A percentile compares a stretch with the other conserved stretches of the same genome.
phyloP scores from a whole-genome alignment of 2,329 filamentous ascomycete species.

The Verticillium isaacii region DNA sequence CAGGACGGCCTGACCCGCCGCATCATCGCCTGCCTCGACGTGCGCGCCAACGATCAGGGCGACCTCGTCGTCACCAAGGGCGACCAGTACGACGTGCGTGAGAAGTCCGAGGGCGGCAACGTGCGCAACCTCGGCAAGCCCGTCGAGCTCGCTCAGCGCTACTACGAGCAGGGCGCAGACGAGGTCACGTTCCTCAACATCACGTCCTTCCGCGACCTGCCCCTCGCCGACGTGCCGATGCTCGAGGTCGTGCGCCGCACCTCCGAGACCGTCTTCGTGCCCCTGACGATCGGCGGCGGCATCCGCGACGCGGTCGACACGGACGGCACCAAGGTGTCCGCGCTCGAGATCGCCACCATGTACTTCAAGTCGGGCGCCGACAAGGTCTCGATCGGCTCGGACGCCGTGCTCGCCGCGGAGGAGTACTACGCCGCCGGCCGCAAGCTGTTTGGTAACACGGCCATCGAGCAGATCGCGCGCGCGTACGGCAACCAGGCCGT shows the following conservation, averaged over 20 bases:
- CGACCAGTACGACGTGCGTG: constrained; percentile 96
- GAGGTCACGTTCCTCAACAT: constrained; percentile 98
- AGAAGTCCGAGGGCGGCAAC: constrained; percentile 61
- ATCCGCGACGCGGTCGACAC: constrained; percentile 90
- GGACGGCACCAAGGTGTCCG: constrained; percentile 80
- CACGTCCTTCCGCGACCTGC: constrained; percentile 94
- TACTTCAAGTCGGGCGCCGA: constrained; percentile 98
- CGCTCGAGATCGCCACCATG: constrained; percentile 88
- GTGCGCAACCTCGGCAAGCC: constrained; percentile 96
- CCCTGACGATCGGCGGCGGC: constrained; percentile 90
- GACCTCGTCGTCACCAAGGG: constrained; percentile 98
- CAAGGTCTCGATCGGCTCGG: constrained; percentile 94
- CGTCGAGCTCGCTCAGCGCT: constrained; percentile 86
- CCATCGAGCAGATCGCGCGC: constrained; percentile 89
- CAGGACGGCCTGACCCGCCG: constrained; percentile 78
- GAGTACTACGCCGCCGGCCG: constrained; percentile 73
- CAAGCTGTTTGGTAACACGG: constrained; percentile 72
- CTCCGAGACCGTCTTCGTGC: constrained; percentile 90
- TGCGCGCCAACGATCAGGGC: constrained; percentile 87
- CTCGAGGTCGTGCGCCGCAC: constrained; percentile 84
- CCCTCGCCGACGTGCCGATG: constrained; percentile 90
- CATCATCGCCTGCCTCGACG: constrained; percentile 93
- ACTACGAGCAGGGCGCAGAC: constrained; percentile 95
- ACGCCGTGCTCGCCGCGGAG: constrained; percentile 89
- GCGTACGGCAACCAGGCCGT: constrained; percentile 97